Percentiles rank a stretch among this genome's conserved stretches.
Evolutionary conservation across 2,329 filamentous ascomycete species (phyloP).

Genomic region (Aspergillus ibericus): DNA sequence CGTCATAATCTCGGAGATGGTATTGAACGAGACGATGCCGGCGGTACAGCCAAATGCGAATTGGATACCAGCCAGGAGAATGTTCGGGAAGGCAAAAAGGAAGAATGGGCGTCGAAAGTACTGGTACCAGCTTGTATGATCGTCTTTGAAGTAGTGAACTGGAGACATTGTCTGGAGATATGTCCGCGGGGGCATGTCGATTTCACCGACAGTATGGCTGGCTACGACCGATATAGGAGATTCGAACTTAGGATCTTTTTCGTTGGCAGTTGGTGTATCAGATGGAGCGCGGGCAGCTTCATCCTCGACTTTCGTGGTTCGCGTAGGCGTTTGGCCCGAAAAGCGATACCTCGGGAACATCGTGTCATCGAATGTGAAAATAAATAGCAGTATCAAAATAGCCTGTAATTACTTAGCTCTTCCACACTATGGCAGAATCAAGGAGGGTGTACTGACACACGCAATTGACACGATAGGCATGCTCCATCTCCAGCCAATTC

Average conservation of each 20-base stretch:
- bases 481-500: constrained; percentile 39
- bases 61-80: constrained; percentile 41
- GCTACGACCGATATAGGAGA: constrained; percentile 15
- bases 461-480: constrained; percentile 35
- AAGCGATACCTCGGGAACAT: constrained; percentile 38
- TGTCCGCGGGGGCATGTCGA: constrained; percentile 21
- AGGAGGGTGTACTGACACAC: constrained; percentile 22
- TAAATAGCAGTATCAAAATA: constrained; percentile 26
- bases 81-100: constrained; percentile 42
- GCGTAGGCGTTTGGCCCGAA: background rate
- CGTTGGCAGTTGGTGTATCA: background rate
- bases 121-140: constrained; percentile 40
- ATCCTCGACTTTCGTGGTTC: background rate
- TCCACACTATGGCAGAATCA: background rate
- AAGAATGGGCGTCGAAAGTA: constrained; percentile 44
- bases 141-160: constrained; percentile 30
- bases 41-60: constrained; percentile 45
- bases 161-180: constrained; percentile 26
- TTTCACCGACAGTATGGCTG: constrained; percentile 19
- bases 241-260: constrained; percentile 9
- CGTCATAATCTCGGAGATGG: constrained; percentile 38
- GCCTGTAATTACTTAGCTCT: constrained; percentile 13
- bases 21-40: constrained; percentile 43
- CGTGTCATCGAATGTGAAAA: constrained; percentile 39
- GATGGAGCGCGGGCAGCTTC: background rate